phyloP scores from a whole-genome alignment of 306 rosid genomes.

The Quercus mongolica region DNA sequence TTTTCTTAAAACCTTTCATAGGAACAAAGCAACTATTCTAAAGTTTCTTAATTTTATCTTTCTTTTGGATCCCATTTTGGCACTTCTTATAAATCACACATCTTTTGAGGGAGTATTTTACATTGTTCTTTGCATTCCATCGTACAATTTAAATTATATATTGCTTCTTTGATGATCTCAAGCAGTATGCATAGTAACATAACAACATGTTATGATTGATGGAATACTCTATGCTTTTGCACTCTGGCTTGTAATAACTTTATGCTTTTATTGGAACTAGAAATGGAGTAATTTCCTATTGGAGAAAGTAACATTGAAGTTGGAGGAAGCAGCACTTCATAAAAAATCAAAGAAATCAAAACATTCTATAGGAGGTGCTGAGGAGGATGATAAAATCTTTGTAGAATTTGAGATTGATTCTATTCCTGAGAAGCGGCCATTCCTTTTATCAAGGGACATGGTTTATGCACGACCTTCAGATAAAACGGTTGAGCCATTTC shows the following conservation, averaged over 20 bases:
- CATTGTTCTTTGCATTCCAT: not conserved
- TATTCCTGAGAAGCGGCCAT: slow-evolving; percentile 13
- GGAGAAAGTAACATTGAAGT: slow-evolving; percentile 14
- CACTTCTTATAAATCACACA: not conserved
- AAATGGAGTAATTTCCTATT: slow-evolving; percentile 2
- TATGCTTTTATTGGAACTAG: not conserved
- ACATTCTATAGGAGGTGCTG: not conserved
- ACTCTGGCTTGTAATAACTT: not conserved
- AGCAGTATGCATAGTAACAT: no score
- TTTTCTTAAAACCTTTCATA: not conserved
- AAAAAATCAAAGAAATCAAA: not conserved
- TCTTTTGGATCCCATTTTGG: not conserved
- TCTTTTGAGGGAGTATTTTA: not conserved
- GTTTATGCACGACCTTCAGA: slow-evolving; percentile 18
- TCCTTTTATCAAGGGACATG: slow-evolving; percentile 29
- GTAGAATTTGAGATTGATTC: slow-evolving; percentile 19
- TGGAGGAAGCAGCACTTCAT: not conserved
- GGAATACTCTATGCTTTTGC: not conserved
- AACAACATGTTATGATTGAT: no score
- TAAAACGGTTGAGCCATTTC: slow-evolving; percentile 9
- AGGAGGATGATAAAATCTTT: slow-evolving; percentile 10
- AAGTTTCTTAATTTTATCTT: not conserved
- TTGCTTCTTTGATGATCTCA: not conserved
- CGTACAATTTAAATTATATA: not conserved
- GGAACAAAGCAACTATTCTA: not conserved